A percentile compares a stretch with the other conserved stretches of the same genome.
These are phyloP conservation scores for Plantago elongata DNA, from an alignment of 257 asterid species.

Conservation along the genomic window DNA sequence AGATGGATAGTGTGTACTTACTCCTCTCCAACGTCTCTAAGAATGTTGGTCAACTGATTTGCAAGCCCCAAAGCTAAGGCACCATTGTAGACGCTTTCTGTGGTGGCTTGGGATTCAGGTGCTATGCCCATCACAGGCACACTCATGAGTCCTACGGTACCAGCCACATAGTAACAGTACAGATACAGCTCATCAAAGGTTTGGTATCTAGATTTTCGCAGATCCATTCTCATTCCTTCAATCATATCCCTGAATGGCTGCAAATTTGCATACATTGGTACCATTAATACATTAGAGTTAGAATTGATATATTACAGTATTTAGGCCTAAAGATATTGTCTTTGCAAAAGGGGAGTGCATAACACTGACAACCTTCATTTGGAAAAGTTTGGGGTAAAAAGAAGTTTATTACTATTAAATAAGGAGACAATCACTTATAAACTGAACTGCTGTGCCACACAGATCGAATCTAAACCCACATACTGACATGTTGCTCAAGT, in stretches of 20 bases:
- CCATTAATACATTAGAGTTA: not conserved
- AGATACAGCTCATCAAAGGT: constrained; percentile 87
- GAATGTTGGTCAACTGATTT: constrained; percentile 90
- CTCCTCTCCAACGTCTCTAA: constrained; percentile 99
- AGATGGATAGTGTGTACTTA: constrained; percentile 32
- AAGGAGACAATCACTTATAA: too few species aligned
- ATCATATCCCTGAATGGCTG: constrained; percentile 99
- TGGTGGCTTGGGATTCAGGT: constrained; percentile 76
- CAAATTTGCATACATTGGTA: constrained; percentile 10
- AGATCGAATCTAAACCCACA: too few species aligned
- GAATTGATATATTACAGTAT: not conserved
- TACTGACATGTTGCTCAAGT: too few species aligned
- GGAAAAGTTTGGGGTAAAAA: too few species aligned
- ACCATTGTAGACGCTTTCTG: constrained; percentile 82
- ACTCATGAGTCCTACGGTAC: constrained; percentile 98
- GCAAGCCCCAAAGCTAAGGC: constrained; percentile 89
- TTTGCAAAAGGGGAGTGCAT: too few species aligned
- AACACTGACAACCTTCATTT: too few species aligned
- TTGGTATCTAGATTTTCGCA: constrained; percentile 77
- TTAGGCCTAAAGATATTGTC: too few species aligned
- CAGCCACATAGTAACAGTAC: constrained; percentile 94
- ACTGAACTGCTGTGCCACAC: too few species aligned
- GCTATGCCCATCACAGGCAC: constrained; percentile 99
- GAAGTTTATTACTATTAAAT: too few species aligned
- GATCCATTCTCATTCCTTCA: constrained; percentile 97